Evolutionary conservation across 2,329 filamentous ascomycete genomes (phyloP).

Genomic region (Eurotiales sp.): DNA sequence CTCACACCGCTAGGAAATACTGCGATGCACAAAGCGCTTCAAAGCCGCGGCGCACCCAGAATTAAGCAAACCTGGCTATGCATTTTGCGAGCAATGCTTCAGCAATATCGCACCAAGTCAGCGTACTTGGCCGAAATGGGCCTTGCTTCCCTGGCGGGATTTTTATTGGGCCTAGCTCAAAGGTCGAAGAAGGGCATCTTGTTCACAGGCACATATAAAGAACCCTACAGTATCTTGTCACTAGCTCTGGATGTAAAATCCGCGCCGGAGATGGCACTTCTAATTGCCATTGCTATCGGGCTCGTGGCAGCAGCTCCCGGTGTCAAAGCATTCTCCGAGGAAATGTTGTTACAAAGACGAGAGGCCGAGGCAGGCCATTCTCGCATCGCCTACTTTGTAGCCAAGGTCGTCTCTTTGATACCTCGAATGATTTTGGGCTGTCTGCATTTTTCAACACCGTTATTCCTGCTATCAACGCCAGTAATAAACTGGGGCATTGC

Average conservation of each 20-base stretch:
- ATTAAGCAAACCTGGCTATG: slow-evolving; percentile 52
- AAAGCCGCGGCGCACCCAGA: slow-evolving; percentile 47
- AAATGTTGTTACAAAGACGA: slow-evolving; percentile 10
- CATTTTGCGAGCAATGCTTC: slow-evolving; percentile 50
- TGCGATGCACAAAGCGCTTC: slow-evolving; percentile 45
- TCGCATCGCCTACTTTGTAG: slow-evolving; percentile 2
- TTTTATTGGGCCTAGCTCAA: slow-evolving; percentile 6
- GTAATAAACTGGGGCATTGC: slow-evolving; percentile 8
- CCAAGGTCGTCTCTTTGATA: slow-evolving; percentile 7
- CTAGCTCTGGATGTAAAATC: slow-evolving; percentile 4
- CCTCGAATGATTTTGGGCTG: slow-evolving; percentile 9
- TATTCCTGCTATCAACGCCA: slow-evolving; percentile 3
- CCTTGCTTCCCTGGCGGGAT: slow-evolving; percentile 9
- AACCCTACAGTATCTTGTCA: slow-evolving; percentile 5
- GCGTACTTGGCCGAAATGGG: slow-evolving; percentile 11
- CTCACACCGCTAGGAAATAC: slow-evolving; percentile 16
- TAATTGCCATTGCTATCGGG: slow-evolving; percentile 8
- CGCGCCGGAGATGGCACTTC: slow-evolving; percentile 4
- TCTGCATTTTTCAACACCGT: slow-evolving; percentile 7
- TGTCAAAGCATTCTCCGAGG: slow-evolving; percentile 8
- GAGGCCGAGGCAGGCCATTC: slow-evolving; percentile 12
- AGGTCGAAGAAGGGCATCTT: slow-evolving; percentile 9
- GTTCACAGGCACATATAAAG: slow-evolving; percentile 6
- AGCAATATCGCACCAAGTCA: slow-evolving; percentile 50
- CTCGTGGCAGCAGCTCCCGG: slow-evolving; percentile 9